Conservation (phyloP, 2,329 filamentous ascomycete species). For the Coniochaeta ligniaria region DNA sequence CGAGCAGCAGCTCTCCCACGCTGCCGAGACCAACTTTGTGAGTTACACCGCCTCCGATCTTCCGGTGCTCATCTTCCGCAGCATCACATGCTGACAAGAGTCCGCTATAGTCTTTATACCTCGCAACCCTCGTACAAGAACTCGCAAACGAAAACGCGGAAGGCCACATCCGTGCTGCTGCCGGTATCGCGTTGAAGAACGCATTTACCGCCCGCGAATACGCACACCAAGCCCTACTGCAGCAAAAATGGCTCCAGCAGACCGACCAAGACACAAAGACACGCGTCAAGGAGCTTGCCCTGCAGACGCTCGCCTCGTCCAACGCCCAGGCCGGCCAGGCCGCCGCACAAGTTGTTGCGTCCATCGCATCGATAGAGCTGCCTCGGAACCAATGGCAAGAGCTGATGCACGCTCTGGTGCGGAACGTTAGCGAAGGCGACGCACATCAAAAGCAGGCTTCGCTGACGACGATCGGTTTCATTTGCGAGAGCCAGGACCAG, state of each 20-base stretch:
- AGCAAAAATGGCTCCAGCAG: conserved; percentile 85
- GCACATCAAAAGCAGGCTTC: conserved; percentile 92
- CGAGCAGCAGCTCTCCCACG: conserved; percentile 88
- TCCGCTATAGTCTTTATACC: conserved; percentile 68
- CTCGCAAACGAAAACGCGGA: conserved; percentile 84
- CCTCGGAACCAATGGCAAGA: conserved; percentile 91
- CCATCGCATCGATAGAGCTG: conserved; percentile 90
- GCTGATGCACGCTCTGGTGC: conserved; percentile 80
- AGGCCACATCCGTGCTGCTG: conserved; percentile 82
- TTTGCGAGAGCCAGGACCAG: conserved; percentile 89
- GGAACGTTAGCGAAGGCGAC: conserved; percentile 81
- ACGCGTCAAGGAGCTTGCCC: conserved; percentile 81
- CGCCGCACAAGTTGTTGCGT: conserved; percentile 89
- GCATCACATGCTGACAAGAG: conserved; percentile 1
- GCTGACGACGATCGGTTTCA: conserved; percentile 93
- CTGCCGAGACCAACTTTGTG: conserved; percentile 94
- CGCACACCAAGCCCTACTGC: conserved; percentile 78
- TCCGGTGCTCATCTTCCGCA: conserved; percentile 9
- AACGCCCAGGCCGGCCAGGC: conserved; percentile 81
- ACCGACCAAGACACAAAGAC: conserved; percentile 76
- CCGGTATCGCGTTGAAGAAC: conserved; percentile 96
- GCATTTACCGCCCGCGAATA: conserved; percentile 92
- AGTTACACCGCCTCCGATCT: conserved; percentile 19
- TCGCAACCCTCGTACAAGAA: conserved; percentile 86
- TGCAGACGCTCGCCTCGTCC: conserved; percentile 75